Conservation (phyloP, 495 filamentous ascomycete species). For the Viridothelium virens region DNA sequence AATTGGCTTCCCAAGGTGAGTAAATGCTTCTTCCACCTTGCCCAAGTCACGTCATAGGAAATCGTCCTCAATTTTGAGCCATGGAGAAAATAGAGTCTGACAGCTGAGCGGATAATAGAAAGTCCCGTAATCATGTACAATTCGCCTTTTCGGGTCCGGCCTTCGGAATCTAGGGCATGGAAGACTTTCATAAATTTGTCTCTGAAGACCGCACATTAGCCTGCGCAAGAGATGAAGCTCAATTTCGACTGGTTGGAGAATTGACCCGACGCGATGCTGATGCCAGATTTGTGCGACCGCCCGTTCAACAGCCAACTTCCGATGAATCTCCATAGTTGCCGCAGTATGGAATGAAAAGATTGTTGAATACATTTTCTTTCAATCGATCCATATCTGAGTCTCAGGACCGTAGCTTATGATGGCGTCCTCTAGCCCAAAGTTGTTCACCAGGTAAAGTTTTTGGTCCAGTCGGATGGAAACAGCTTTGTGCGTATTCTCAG, state of each 20-base stretch:
- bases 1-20: no score
- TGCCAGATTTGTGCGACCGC: background rate
- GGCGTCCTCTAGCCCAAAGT: background rate
- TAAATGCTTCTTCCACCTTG: background rate
- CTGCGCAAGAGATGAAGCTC: background rate
- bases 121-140: no score
- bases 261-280: background rate
- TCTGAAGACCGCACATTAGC: background rate
- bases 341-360: background rate
- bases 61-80: background rate
- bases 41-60: background rate
- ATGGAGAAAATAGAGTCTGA: background rate
- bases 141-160: no score
- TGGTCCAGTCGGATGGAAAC: background rate
- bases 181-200: background rate
- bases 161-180: background rate
- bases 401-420: background rate
- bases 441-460: background rate
- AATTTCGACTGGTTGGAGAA: background rate
- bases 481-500: no score
- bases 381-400: background rate
- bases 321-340: background rate
- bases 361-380: background rate
- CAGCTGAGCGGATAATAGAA: no score
- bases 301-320: background rate